Percentiles rank a stretch among this genome's conserved stretches.
phyloP scores from a whole-genome alignment of 345 rosid genomes.

The Pseudoturritis turrita region DNA sequence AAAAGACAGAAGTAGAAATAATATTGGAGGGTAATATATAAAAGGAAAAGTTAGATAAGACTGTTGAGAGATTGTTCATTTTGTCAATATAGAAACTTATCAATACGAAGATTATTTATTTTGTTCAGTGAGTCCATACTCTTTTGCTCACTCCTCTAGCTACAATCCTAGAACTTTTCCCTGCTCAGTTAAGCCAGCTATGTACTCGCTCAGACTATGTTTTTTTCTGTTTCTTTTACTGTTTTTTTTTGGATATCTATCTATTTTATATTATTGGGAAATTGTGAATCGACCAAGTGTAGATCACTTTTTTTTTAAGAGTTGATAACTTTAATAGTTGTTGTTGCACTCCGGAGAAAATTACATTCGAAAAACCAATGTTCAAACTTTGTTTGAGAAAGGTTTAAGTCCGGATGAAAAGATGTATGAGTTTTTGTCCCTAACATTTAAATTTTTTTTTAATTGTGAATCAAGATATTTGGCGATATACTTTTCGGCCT shows the following conservation, averaged over 20 bases:
- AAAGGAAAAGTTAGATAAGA: slow-evolving; percentile 10
- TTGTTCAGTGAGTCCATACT: slow-evolving; percentile 18
- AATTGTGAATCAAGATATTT: neutral
- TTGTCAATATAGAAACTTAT: neutral
- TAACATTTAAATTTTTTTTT: too few species aligned
- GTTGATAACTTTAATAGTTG: too few species aligned
- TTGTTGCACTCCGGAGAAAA: neutral
- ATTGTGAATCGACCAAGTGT: neutral
- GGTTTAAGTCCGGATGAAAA: neutral
- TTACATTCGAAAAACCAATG: neutral
- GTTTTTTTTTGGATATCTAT: neutral
- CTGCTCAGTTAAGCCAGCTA: slow-evolving; percentile 2
- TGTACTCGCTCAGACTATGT: neutral
- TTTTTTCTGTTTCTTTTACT: neutral
- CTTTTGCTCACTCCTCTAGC: slow-evolving; percentile 12
- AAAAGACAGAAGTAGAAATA: neutral
- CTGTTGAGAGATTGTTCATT: slow-evolving; percentile 4
- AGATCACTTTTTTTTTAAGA: too few species aligned
- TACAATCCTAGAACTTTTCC: slow-evolving; percentile 16
- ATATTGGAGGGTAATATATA: neutral
- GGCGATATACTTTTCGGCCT: slow-evolving; percentile 13
- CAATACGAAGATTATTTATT: neutral
- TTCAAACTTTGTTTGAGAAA: neutral
- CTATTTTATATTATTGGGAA: neutral
- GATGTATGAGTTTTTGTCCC: neutral